Evolutionary conservation across 768 basidiomycete genomes (phyloP).

Genomic region (Amanita exitialis): DNA sequence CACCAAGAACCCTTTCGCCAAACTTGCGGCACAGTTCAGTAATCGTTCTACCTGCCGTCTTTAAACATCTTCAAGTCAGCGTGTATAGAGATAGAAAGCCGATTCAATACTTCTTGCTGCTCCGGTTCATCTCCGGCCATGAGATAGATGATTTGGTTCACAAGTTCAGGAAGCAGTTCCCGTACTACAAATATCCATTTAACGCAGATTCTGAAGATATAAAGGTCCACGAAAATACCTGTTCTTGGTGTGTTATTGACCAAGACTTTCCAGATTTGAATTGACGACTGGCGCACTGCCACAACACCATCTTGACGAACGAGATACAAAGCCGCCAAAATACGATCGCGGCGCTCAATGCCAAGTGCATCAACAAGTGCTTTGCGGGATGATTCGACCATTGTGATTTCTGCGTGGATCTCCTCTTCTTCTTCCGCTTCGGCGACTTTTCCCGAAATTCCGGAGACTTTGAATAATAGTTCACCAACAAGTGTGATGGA

Average conservation of each 20-base stretch:
- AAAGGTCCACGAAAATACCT: slow-evolving; percentile 30
- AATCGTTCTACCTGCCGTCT: slow-evolving; percentile 86
- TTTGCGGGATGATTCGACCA: slow-evolving; percentile 73
- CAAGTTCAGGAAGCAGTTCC: slow-evolving; percentile 82
- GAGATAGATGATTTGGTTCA: slow-evolving; percentile 66
- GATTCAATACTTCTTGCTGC: slow-evolving; percentile 67
- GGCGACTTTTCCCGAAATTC: slow-evolving; percentile 84
- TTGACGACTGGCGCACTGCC: slow-evolving; percentile 80
- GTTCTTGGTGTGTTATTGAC: slow-evolving; percentile 92
- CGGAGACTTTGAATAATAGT: slow-evolving; percentile 91
- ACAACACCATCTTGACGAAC: slow-evolving; percentile 90
- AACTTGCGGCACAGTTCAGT: slow-evolving; percentile 91
- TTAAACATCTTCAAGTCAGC: slow-evolving; percentile 4
- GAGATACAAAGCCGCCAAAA: slow-evolving; percentile 84
- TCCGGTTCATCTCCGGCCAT: slow-evolving; percentile 75
- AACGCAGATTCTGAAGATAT: background rate
- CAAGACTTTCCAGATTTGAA: slow-evolving; percentile 97
- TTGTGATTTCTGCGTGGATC: slow-evolving; percentile 46
- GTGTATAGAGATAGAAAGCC: background rate
- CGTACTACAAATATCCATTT: slow-evolving; percentile 40
- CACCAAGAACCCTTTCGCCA: slow-evolving; percentile 82
- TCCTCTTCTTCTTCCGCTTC: slow-evolving; percentile 75
- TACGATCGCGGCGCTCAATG: slow-evolving; percentile 78
- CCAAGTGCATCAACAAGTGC: slow-evolving; percentile 87
- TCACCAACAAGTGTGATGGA: slow-evolving; percentile 96